Percentiles rank a stretch among this genome's conserved stretches.
These are phyloP conservation scores for Coemansia sp. DNA, from an alignment of 192 early-diverging fungal genomes.

Conservation along the genomic window DNA sequence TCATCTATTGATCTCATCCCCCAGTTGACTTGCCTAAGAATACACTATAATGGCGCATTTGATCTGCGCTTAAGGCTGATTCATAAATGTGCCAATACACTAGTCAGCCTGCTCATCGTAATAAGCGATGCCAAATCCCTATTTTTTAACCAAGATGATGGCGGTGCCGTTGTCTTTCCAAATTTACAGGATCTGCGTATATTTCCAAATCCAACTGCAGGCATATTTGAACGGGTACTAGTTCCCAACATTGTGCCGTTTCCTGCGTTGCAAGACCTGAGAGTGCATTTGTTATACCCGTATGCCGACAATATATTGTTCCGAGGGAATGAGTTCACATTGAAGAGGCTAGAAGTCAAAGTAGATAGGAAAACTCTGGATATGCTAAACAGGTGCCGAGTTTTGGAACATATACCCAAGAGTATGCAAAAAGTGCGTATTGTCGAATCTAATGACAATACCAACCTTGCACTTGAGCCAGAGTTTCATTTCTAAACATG, in stretches of 20 bases:
- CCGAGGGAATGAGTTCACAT: neutral
- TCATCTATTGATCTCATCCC: neutral
- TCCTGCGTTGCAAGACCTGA: neutral
- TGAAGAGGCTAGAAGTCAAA: neutral
- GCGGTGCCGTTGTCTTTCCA: neutral
- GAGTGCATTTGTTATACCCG: neutral
- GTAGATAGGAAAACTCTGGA: neutral
- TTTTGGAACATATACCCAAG: neutral
- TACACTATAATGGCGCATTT: too few species aligned
- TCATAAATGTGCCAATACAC: neutral
- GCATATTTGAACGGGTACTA: neutral
- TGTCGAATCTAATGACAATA: neutral
- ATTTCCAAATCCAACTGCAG: neutral
- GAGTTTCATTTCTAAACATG: neutral
- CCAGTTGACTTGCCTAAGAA: too few species aligned
- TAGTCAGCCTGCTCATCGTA: neutral
- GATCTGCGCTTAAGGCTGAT: neutral
- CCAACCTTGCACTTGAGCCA: neutral
- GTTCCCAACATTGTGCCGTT: neutral
- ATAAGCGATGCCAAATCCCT: neutral
- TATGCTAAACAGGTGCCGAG: neutral
- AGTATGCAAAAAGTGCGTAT: neutral
- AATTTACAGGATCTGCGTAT: neutral
- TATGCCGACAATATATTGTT: conserved; percentile 5
- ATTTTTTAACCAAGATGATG: neutral